Percentiles rank a stretch among this genome's conserved stretches.
Evolutionary conservation across 2,329 filamentous ascomycete genomes (phyloP).

Genomic region (Hypoxylon sp.): DNA sequence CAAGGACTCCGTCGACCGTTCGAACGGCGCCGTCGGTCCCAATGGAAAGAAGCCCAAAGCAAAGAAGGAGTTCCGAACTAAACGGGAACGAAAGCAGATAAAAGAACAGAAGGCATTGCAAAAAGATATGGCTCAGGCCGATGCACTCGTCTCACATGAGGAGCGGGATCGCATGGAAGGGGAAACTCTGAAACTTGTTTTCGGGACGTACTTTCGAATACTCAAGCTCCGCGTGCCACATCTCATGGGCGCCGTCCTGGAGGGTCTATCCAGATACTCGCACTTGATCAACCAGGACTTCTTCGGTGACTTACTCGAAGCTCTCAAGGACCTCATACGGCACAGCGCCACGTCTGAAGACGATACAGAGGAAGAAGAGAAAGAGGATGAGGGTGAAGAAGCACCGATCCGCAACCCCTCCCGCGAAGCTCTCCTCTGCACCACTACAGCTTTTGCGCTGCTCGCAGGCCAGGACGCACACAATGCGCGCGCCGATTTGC

Average conservation of each 20-base stretch:
- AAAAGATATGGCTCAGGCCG: constrained; percentile 93
- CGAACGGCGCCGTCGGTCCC: constrained; percentile 45
- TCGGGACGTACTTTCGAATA: constrained; percentile 94
- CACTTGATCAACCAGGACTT: constrained; percentile 99
- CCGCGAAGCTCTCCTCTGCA: constrained; percentile 91
- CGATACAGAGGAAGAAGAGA: constrained; percentile 58
- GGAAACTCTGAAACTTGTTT: constrained; percentile 95
- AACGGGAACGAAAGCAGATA: constrained; percentile 83
- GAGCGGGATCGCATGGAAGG: constrained; percentile 94
- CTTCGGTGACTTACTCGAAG: constrained; percentile 95
- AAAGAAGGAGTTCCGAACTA: constrained; percentile 89
- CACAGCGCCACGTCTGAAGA: constrained; percentile 73
- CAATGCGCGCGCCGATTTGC: constrained; percentile 83
- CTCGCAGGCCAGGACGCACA: constrained; percentile 93
- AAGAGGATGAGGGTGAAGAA: constrained; percentile 63
- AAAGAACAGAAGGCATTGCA: constrained; percentile 90
- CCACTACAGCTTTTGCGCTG: constrained; percentile 95
- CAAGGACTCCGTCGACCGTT: constrained; percentile 76
- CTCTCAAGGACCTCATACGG: constrained; percentile 90
- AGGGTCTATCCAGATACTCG: constrained; percentile 92
- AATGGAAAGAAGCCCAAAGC: constrained; percentile 73
- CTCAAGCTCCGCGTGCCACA: constrained; percentile 84
- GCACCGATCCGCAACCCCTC: constrained; percentile 76
- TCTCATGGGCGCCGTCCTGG: constrained; percentile 96
- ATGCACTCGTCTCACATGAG: constrained; percentile 91